Percentiles rank a stretch among this genome's conserved stretches.
Evolutionary conservation across 2,329 filamentous ascomycete genomes (phyloP).

Genomic region (Xylaria sp.): DNA sequence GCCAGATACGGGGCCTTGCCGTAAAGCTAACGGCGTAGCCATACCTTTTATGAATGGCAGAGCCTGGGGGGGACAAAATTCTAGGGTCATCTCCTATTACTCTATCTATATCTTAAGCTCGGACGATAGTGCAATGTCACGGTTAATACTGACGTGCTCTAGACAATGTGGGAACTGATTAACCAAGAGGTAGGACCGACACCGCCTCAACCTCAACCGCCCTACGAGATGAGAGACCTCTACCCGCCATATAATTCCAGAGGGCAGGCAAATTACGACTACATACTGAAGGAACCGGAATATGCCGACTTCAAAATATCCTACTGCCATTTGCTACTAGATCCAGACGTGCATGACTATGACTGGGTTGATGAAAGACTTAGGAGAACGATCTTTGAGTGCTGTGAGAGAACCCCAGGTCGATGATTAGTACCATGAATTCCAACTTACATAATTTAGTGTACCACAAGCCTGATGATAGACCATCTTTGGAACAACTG

Average conservation of each 20-base stretch:
- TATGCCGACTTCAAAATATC: slow-evolving; percentile 35
- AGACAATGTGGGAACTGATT: slow-evolving; percentile 47
- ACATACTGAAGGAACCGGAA: not conserved
- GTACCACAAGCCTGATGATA: slow-evolving; percentile 41
- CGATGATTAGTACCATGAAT: not conserved
- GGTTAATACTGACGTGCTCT: slow-evolving; percentile 12
- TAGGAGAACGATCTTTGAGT: slow-evolving; percentile 38
- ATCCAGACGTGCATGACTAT: slow-evolving; percentile 21
- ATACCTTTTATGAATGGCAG: not conserved
- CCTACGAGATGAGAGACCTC: slow-evolving; percentile 4
- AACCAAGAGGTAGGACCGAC: slow-evolving; percentile 32
- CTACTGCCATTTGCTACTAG: slow-evolving; percentile 41
- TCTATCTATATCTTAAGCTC: not conserved
- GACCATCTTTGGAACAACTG: slow-evolving; percentile 38
- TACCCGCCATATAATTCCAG: not conserved
- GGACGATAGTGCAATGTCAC: too few species aligned
- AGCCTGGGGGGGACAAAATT: not conserved
- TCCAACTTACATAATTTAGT: slow-evolving; percentile 27
- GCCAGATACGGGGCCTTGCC: too few species aligned
- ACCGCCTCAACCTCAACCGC: slow-evolving; percentile 42
- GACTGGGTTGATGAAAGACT: slow-evolving; percentile 38
- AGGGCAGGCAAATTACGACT: slow-evolving; percentile 1
- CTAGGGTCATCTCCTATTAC: not conserved
- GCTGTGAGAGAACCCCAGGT: slow-evolving; percentile 30
- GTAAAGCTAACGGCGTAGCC: not conserved